Base-by-base conservation (phyloP, 2,329 filamentous ascomycete species). In the Xylariaceae sp. region DNA sequence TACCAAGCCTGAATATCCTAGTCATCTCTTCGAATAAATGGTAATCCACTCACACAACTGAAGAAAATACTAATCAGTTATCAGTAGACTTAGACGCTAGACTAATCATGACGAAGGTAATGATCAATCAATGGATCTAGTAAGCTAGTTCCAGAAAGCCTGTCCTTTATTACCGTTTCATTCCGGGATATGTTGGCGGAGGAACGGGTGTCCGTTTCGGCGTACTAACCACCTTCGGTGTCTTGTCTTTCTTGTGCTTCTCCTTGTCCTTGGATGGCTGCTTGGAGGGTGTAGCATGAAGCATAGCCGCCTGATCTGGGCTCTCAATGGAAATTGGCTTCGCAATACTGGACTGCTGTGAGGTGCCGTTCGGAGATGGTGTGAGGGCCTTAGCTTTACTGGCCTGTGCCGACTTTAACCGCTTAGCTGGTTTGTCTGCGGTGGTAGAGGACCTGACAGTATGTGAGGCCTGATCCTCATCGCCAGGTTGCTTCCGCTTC, bases 401-500 rank as follows among this genome's bases (percentile, higher is more conserved):
- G 13, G 36, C 5, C 21, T 44, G 45, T 57, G 13, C 26, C 3
- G 47, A 39, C 70, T 63, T 72, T 1, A 68, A 37, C 53, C 67
- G 67, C 59, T 72, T 71, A 16, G 60, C 41, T 23, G 64, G 50
- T 16, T 65, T 65, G 18, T 59, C 61, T 2, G 58, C 40, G 8
- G 63, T 40, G 29, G 41, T 53, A 21, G 53, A 50, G 16, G 53
- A 50, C 29, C 60, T 52, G 16, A 13, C 26, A 30, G 41, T 43
- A 33, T 58, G 57, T 32, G 21, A 16, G 21, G 57, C 24, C 50
- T 52, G 39, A 2, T 62, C 65, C n/a, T 67, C 65, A 16, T 66
- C 63, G n/a, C 53, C 58, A 4, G 64, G 57, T 36, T 70, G 70
- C 66, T 77, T 77, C 44, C 75, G 71, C 68, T 77, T 78, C 50